Base-by-base conservation (phyloP, 768 basidiomycete species). In the Collybia mongolica region DNA sequence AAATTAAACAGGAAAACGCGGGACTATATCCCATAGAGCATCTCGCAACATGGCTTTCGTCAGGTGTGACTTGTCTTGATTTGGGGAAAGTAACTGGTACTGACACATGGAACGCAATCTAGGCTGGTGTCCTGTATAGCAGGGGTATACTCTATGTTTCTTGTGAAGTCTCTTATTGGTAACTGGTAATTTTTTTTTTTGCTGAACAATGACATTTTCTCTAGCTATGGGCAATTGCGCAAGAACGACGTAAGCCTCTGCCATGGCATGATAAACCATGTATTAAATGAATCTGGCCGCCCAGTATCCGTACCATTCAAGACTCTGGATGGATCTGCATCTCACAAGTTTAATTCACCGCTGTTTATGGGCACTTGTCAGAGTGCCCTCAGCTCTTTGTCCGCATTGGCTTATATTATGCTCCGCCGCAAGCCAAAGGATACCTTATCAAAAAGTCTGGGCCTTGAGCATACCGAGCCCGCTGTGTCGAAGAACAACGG, bases 101-200 rank as follows among this genome's bases (percentile, higher is more conserved):
- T n/a, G 2, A 39, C 23, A n/a, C 24, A 26, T 39, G 0, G 8
- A 20, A 29, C 20, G n/a, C 35, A 9, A 29, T 14, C n/a, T 48
- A 88, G 88, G 60, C 79, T 98, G 41, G 77, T 74, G 22, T 57
- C 88, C 55, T 98, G 95, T 65, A 79, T 93, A 11, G 69, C 77
- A 7, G 95, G 95, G 47, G 94, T 98, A 39, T 98, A 98, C 64
- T 81, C 88, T 19, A 93, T 93, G 79, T 98, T 97, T 66, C 74
- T 98, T 57, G 89, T 89, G 60, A 68, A 86, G 65, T 48, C 36
- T 46, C 26, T 20, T 52, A 1, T n/a, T 36, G 46, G 20, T 23
- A n/a, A 24, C 44, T 39, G 12, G 5, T 11, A 12, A 24, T 3
- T 7, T 39, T 41, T 3, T 7, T 39, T 41, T 26, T 51, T 59